A percentile compares a stretch with the other conserved stretches of the same genome.
Conservation (phyloP, 108 stramenopile genomes). For the Skeletonema potamos region DNA sequence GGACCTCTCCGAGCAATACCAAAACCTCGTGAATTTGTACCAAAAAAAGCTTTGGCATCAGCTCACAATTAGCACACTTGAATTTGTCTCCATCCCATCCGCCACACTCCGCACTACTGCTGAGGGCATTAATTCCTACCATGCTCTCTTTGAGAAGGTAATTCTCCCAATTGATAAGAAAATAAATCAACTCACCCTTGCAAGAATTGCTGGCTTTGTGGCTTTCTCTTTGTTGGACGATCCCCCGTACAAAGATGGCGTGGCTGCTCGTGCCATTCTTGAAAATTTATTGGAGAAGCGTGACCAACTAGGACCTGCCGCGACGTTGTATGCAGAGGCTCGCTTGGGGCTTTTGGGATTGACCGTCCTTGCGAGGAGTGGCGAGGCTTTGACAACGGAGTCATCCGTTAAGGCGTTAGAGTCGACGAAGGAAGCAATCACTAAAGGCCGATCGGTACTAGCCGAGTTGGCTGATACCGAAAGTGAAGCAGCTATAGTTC, state of each 20-base stretch:
- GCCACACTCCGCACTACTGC: constrained; percentile 36
- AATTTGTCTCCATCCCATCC: constrained; percentile 56
- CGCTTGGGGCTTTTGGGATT: constrained; percentile 64
- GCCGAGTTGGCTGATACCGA: constrained; percentile 54
- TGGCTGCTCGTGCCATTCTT: constrained; percentile 50
- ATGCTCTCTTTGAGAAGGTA: constrained; percentile 65
- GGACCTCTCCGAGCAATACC: constrained; percentile 82
- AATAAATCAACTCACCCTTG: constrained; percentile 89
- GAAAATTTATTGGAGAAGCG: constrained; percentile 46
- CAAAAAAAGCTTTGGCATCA: constrained; percentile 95
- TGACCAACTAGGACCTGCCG: constrained; percentile 46
- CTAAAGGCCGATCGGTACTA: constrained; percentile 53
- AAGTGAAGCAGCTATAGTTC: constrained; percentile 76
- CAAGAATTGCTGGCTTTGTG: constrained; percentile 81
- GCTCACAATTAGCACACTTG: constrained; percentile 76
- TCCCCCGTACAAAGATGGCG: constrained; percentile 32
- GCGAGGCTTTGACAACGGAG: constrained; percentile 37
- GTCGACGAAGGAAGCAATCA: constrained; percentile 53
- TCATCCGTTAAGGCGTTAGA: constrained; percentile 38
- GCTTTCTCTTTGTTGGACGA: constrained; percentile 52
- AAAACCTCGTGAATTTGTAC: constrained; percentile 59
- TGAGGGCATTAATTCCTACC: constrained; percentile 59
- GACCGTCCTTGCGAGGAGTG: constrained; percentile 28
- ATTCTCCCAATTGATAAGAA: constrained; percentile 60
- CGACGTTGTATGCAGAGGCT: constrained; percentile 71